Evolutionary conservation across 805 yeast genomes (phyloP), one percentile per base, ranked within the genome.

Genomic region (Kockiozyma suomiensis): DNA sequence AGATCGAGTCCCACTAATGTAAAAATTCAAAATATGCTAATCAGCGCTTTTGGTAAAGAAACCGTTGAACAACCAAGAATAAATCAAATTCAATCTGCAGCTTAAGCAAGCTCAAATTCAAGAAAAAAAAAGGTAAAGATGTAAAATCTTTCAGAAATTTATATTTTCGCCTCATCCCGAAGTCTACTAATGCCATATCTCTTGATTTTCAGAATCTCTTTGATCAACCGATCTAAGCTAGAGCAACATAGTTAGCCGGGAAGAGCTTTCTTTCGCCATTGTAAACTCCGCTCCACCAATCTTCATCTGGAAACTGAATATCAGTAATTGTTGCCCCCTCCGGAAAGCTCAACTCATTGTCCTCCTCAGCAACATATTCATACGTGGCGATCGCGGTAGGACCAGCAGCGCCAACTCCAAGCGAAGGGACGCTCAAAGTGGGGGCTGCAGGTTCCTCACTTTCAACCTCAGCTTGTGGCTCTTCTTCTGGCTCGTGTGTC

Each of bases 281-380:
- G 68, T 86, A 80, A 63, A 83, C 85, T 53, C 99, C 99, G 56
- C 87, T 79, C 98, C 98, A 94, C 99, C 99, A 94, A 72, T 90
- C 97, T 48, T 90, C 97, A 69, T 91, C 96, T 17, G 89, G 87
- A 73, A 89, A 88, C 68, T 91, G 96, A 64, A 94, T 87, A 61
- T 90, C 88, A 19, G 84, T 78, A 64, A 94, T 90, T 61, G 79
- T 70, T 67, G 90, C 98, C 54, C 93, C 96, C 71, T 90, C 97
- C 25, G 78, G 81, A 73, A 94, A 94, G 1, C 84, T 81, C 61
- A 94, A 79, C 76, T 94, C 99, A 70, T 92, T 94, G 65, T 87
- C 96, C 75, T 94, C 99, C 28, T 86, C 86, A 33, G 96, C 97
- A 52, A 87, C 96, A 72, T 93, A 92, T 68, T 85, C 88, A 72